Evolutionary conservation across 2,329 filamentous ascomycete species (phyloP).

Genomic region (Colletotrichum liaoningense): DNA sequence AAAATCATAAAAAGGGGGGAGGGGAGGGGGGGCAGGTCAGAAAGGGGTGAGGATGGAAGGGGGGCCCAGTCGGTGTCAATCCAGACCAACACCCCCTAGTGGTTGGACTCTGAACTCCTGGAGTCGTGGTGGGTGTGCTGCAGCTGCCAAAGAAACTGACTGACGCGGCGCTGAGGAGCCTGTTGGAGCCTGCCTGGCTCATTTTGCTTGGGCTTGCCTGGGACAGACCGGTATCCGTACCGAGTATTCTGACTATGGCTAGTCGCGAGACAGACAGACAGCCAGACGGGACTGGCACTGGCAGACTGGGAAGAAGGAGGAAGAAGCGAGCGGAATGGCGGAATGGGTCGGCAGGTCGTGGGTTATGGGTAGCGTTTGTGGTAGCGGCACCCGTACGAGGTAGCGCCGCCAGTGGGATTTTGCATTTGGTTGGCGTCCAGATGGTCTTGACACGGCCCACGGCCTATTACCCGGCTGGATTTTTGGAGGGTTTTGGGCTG

Average conservation of each 20-base stretch:
- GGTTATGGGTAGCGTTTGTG: conserved; percentile 20
- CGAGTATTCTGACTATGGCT: too few species aligned
- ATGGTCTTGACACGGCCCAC: conserved; percentile 14
- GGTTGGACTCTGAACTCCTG: conserved; percentile 5
- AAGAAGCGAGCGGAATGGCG: conserved; percentile 28
- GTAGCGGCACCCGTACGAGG: conserved; percentile 23
- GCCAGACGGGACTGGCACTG: too few species aligned
- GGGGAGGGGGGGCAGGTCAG: neutral
- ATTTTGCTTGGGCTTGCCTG: neutral
- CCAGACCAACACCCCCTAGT: conserved; percentile 22
- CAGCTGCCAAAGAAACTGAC: conserved; percentile 26
- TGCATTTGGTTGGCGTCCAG: conserved; percentile 29
- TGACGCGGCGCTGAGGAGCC: conserved; percentile 8
- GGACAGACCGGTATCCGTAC: neutral
- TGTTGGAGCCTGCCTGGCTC: neutral
- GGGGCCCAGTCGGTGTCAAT: conserved; percentile 11
- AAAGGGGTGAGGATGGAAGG: conserved; percentile 3
- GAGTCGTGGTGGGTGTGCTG: conserved; percentile 10
- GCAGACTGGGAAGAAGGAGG: conserved; percentile 3
- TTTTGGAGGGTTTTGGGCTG: conserved; percentile 2
- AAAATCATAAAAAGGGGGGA: conserved; percentile 16
- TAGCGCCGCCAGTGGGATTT: conserved; percentile 26
- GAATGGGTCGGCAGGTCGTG: conserved; percentile 24
- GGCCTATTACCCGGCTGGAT: conserved; percentile 12
- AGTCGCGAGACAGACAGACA: too few species aligned